Evolutionary conservation across 176 grass and related monocot species (phyloP).

Genomic region (Oryza australiensis): DNA sequence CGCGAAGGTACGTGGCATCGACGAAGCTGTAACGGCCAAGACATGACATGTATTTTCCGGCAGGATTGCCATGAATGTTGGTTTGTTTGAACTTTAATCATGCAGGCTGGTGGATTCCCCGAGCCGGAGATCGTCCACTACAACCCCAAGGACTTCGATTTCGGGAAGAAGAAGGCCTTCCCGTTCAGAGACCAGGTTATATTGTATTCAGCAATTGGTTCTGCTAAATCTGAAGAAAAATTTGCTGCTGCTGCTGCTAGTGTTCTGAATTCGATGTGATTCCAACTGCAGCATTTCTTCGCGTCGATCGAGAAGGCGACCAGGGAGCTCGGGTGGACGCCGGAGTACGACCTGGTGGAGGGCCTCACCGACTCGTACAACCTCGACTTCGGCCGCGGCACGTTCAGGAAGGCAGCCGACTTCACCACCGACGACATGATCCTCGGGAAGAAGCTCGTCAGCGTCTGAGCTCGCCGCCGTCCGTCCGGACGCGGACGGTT

Average conservation of each 20-base stretch:
- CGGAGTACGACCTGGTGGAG: constrained; percentile 65
- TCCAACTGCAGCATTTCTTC: constrained; percentile 79
- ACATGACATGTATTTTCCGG: neutral
- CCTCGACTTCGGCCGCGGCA: constrained; percentile 90
- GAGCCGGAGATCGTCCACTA: constrained; percentile 92
- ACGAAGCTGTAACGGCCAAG: neutral
- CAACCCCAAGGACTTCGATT: constrained; percentile 93
- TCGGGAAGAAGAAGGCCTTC: constrained; percentile 96
- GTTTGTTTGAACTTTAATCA: neutral
- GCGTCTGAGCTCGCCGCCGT: constrained; percentile 19
- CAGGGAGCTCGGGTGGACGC: constrained; percentile 51
- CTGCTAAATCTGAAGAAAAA: neutral
- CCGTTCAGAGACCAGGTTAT: constrained; percentile 97
- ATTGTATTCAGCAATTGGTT: constrained; percentile 33
- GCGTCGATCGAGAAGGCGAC: constrained; percentile 82
- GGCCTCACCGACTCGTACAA: constrained; percentile 86
- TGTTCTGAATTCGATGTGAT: neutral
- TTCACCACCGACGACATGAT: constrained; percentile 96
- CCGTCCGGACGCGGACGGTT: neutral
- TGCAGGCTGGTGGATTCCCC: constrained; percentile 81
- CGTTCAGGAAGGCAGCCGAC: constrained; percentile 71
- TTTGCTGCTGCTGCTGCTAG: neutral
- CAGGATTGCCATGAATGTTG: neutral
- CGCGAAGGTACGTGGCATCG: constrained; percentile 62
- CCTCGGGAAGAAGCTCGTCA: constrained; percentile 74